A percentile compares a stretch with the other conserved stretches of the same genome.
Conservation (phyloP, 2,329 filamentous ascomycete genomes). For the Dryadomyces quercivorus region DNA sequence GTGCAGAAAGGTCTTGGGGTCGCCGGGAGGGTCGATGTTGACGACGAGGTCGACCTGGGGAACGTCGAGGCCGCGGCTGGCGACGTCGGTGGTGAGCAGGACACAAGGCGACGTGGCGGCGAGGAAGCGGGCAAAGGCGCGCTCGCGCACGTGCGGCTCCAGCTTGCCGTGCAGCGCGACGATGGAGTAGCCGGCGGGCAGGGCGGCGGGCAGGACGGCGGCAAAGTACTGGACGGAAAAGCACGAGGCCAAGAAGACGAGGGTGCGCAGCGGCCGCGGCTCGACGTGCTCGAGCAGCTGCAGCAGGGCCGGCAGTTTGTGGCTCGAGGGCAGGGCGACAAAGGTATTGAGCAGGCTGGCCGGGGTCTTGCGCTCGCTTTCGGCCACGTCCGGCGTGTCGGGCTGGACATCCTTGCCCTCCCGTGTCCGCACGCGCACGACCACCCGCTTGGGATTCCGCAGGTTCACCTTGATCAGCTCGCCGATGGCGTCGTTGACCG, state of each 20-base stretch:
- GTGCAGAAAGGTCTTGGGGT: conserved; percentile 92
- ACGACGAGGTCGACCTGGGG: conserved; percentile 84
- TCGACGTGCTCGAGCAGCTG: conserved; percentile 57
- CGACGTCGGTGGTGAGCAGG: conserved; percentile 81
- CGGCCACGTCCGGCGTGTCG: conserved; percentile 35
- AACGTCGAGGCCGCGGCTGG: conserved; percentile 81
- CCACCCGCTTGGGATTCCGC: conserved; percentile 87
- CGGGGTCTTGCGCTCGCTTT: conserved; percentile 71
- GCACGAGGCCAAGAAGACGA: conserved; percentile 88
- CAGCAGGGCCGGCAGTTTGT: conserved; percentile 66
- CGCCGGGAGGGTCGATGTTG: conserved; percentile 71
- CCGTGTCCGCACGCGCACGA: conserved; percentile 76
- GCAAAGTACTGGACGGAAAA: conserved; percentile 92
- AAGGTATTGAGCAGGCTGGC: conserved; percentile 91
- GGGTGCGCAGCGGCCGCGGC: conserved; percentile 70
- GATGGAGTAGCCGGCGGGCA: conserved; percentile 56
- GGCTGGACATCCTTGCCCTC: conserved; percentile 18
- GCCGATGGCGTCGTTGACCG: conserved; percentile 87
- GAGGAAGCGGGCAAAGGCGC: conserved; percentile 74
- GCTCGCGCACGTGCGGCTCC: conserved; percentile 72
- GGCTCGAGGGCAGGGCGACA: conserved; percentile 57
- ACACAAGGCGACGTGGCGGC: conserved; percentile 64
- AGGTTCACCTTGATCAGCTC: conserved; percentile 87
- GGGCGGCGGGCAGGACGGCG: conserved; percentile 59
- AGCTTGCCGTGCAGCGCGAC: conserved; percentile 89